Evolutionary conservation across 2,329 filamentous ascomycete species (phyloP).

Genomic region (Diplodia mutila): DNA sequence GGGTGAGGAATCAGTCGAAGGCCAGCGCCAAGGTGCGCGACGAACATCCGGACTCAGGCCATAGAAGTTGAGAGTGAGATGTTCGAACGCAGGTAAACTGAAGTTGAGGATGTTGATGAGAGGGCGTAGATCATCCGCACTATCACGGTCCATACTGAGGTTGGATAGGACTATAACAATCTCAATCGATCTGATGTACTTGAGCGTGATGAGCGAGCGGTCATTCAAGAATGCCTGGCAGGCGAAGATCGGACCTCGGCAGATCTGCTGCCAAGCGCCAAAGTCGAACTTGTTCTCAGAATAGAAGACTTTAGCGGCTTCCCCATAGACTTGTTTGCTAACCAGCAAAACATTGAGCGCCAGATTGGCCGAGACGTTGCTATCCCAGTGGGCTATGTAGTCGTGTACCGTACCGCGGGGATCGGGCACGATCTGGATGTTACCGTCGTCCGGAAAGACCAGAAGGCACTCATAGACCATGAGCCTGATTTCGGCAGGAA

Average conservation of each 20-base stretch:
- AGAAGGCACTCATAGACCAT: not conserved
- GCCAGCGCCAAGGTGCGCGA: not conserved
- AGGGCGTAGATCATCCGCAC: not conserved
- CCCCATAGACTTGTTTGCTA: not conserved
- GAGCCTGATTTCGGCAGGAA: not conserved
- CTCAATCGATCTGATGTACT: not conserved
- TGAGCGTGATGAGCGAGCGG: not conserved
- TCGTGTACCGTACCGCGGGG: rapidly evolving
- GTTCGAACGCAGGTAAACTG: not conserved
- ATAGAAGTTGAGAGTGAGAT: not conserved
- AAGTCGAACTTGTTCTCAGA: not conserved
- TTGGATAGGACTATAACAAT: not conserved
- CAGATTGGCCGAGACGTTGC: not conserved
- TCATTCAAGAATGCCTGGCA: not conserved
- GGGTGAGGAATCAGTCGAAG: too few species aligned
- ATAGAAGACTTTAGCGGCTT: not conserved
- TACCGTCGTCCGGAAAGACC: not conserved
- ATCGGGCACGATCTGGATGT: not conserved
- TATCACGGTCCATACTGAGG: rapidly evolving
- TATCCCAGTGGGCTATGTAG: not conserved
- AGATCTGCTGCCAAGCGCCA: too few species aligned
- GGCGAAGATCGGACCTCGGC: too few species aligned
- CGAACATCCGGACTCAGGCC: too few species aligned
- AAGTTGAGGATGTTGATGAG: not conserved
- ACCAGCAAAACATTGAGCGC: not conserved